These are phyloP conservation scores for Limonium bicolor DNA, from an alignment of 148 eudicot species.

Conservation along the genomic window DNA sequence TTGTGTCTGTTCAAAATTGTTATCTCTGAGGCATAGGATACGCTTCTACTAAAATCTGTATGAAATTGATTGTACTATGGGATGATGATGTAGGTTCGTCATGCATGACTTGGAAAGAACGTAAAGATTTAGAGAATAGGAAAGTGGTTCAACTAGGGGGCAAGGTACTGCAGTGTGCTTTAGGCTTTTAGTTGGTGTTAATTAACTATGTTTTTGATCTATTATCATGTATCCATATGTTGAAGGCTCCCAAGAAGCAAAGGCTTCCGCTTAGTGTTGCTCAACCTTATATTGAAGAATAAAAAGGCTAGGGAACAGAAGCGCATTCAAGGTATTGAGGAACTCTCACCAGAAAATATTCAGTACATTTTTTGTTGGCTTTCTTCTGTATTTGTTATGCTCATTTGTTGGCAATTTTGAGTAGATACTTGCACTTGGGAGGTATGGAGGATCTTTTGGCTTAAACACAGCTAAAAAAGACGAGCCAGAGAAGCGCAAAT, in stretches of 20 bases:
- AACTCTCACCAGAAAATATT: too few species aligned
- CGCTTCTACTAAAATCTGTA: not conserved
- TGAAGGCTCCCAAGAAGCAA: constrained; percentile 71
- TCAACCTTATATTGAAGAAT: constrained; percentile 62
- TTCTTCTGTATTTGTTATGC: not conserved
- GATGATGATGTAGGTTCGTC: constrained; percentile 34
- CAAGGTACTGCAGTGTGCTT: constrained; percentile 37
- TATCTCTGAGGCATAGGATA: not conserved
- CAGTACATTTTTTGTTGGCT: not conserved
- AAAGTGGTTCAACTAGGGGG: constrained; percentile 84
- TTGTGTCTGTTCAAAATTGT: too few species aligned
- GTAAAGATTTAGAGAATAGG: constrained; percentile 72
- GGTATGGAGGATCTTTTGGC: constrained; percentile 23
- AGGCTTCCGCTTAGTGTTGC: constrained; percentile 74
- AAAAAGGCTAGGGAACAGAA: constrained; percentile 66
- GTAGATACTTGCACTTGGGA: constrained; percentile 42
- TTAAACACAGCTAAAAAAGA: constrained; percentile 11
- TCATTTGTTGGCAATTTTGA: not conserved
- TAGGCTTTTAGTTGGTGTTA: not conserved
- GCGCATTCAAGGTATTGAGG: constrained; percentile 32
- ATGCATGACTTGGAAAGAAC: constrained; percentile 87
- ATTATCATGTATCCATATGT: too few species aligned
- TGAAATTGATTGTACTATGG: not conserved
- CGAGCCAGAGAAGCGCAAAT: constrained; percentile 26
- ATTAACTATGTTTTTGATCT: constrained; percentile 1